Percentiles rank a stretch among this genome's conserved stretches.
Conservation (phyloP, 2,329 filamentous ascomycete species). For the Pseudocercospora vitis region DNA sequence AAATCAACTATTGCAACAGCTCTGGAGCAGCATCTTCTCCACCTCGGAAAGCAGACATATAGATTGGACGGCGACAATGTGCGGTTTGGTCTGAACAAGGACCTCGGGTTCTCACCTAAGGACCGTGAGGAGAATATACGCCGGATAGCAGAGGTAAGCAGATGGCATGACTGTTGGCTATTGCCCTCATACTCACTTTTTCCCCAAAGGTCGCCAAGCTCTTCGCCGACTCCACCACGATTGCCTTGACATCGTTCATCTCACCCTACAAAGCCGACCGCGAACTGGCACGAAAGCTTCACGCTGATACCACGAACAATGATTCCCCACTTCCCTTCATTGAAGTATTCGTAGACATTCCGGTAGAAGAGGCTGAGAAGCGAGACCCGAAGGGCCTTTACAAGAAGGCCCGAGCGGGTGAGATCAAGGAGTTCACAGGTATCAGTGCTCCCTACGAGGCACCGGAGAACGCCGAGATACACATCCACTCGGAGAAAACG, state of each 20-base stretch:
- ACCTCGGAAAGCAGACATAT: conserved; percentile 80
- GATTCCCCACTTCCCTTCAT: conserved; percentile 75
- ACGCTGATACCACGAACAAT: conserved; percentile 61
- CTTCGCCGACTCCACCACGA: conserved; percentile 84
- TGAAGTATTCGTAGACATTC: conserved; percentile 90
- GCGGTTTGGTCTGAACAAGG: conserved; percentile 96
- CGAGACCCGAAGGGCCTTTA: conserved; percentile 97
- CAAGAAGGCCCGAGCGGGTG: conserved; percentile 89
- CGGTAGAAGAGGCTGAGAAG: conserved; percentile 87
- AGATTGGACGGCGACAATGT: conserved; percentile 97
- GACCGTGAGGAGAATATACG: conserved; percentile 98
- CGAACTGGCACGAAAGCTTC: conserved; percentile 75
- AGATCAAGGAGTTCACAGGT: conserved; percentile 97
- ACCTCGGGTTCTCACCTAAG: conserved; percentile 88
- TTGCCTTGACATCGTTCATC: conserved; percentile 95
- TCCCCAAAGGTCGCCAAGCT: conserved; percentile 75
- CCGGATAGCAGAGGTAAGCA: conserved; percentile 77
- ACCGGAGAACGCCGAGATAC: conserved; percentile 80
- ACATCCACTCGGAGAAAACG: conserved; percentile 77
- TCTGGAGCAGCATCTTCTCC: conserved; percentile 93
- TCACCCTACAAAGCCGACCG: conserved; percentile 89
- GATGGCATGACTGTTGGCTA: neutral
- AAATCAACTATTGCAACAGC: conserved; percentile 97
- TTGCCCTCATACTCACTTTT: neutral
- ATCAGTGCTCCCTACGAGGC: conserved; percentile 94